Percentiles rank a stretch among this genome's conserved stretches.
These are phyloP conservation scores for Ogataea kodamae DNA, from an alignment of 805 yeast genomes.

Conservation along the genomic window DNA sequence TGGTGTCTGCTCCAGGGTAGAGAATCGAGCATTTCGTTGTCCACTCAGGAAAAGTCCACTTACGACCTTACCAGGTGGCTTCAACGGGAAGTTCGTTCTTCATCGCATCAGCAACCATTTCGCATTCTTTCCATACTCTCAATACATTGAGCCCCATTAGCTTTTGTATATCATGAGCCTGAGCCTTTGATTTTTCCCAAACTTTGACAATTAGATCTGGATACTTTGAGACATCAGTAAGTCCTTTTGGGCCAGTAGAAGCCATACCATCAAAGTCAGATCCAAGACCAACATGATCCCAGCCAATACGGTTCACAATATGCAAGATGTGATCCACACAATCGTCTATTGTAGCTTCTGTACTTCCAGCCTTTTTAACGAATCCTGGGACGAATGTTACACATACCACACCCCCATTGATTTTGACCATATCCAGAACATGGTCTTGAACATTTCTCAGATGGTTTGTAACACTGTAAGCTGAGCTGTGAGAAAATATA, in stretches of 20 bases:
- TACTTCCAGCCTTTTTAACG: slow-evolving; percentile 23
- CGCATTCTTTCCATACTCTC: slow-evolving; percentile 46
- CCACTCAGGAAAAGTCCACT: slow-evolving; percentile 38
- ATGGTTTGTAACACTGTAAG: slow-evolving; percentile 37
- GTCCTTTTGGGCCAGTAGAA: slow-evolving; percentile 39
- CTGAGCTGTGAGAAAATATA: slow-evolving; percentile 48
- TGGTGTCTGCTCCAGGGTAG: slow-evolving; percentile 4
- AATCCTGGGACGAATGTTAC: slow-evolving; percentile 46
- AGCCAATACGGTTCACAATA: slow-evolving; percentile 43
- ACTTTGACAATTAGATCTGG: slow-evolving; percentile 44
- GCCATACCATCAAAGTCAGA: slow-evolving; percentile 52
- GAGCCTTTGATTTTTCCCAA: slow-evolving; percentile 34
- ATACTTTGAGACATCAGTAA: slow-evolving; percentile 52
- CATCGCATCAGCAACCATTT: slow-evolving; percentile 28
- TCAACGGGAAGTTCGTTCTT: slow-evolving; percentile 31
- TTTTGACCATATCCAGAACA: slow-evolving; percentile 37
- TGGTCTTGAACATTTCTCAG: slow-evolving; percentile 49
- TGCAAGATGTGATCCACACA: slow-evolving; percentile 46
- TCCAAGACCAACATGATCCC: slow-evolving; percentile 52
- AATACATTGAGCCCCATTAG: slow-evolving; percentile 45
- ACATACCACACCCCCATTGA: slow-evolving; percentile 46
- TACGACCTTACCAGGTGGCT: slow-evolving; percentile 40
- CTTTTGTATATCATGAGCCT: slow-evolving; percentile 41
- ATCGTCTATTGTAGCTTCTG: slow-evolving; percentile 40
- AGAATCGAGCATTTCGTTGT: slow-evolving; percentile 3